Evolutionary conservation across 1,284 basidiomycete genomes (phyloP).

Genomic region (Entoloma clypeatum): DNA sequence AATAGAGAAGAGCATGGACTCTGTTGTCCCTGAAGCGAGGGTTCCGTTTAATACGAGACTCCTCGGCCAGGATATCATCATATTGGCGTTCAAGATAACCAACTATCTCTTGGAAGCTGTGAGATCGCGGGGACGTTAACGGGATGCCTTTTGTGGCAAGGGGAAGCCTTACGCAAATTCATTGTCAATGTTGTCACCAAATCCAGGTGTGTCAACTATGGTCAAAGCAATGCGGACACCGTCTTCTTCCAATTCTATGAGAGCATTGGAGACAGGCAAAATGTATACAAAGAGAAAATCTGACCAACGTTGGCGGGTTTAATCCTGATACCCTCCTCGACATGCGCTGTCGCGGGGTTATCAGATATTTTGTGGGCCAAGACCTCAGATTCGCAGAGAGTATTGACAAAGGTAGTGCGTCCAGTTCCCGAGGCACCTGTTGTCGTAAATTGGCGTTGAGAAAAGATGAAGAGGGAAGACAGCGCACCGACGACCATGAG

Average conservation of each 20-base stretch:
- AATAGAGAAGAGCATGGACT: conserved; percentile 95
- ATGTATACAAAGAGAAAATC: conserved; percentile 29
- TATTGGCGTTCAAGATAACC: conserved; percentile 98
- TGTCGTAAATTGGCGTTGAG: conserved; percentile 12
- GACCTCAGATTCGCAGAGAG: conserved; percentile 92
- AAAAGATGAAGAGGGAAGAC: conserved; percentile 15
- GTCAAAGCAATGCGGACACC: conserved; percentile 97
- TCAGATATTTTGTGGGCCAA: conserved; percentile 84
- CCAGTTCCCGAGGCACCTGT: conserved; percentile 93
- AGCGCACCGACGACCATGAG: conserved; percentile 88
- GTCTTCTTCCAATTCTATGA: conserved; percentile 93
- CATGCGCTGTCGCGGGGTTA: conserved; percentile 85
- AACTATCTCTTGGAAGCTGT: conserved; percentile 93
- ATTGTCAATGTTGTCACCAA: conserved; percentile 99
- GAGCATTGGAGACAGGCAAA: neutral
- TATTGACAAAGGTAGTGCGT: conserved; percentile 97
- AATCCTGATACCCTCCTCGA: conserved; percentile 94
- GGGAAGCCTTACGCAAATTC: conserved; percentile 81
- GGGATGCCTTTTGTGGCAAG: neutral
- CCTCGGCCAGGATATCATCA: conserved; percentile 98
- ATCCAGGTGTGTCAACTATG: conserved; percentile 98
- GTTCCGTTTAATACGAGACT: conserved; percentile 99
- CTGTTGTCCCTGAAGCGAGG: conserved; percentile 98
- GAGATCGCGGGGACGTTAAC: conserved; percentile 6
- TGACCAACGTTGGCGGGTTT: conserved; percentile 92